Evolutionary conservation across 2,329 filamentous ascomycete species (phyloP).

Genomic region (Phaeosphaeriaceae sp.): DNA sequence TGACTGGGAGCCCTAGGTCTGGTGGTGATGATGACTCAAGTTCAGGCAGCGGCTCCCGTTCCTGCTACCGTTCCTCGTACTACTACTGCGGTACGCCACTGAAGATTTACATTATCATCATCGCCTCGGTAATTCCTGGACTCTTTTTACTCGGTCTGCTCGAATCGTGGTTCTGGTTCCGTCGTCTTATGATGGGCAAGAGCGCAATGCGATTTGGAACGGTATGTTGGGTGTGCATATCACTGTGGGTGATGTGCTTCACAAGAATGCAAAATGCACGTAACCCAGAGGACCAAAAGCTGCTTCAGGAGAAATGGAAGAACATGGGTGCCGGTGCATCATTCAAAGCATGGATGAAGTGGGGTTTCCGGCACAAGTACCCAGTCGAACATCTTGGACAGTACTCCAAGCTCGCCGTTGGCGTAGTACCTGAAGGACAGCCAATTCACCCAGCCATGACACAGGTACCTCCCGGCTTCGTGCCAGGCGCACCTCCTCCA

Average conservation of each 20-base stretch:
- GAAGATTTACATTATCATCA: conserved; percentile 36
- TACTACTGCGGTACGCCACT: conserved; percentile 24
- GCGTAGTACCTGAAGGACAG: conserved; percentile 35
- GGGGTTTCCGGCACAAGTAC: conserved; percentile 39
- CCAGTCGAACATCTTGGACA: conserved; percentile 39
- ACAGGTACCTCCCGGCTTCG: conserved; percentile 19
- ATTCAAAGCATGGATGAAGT: conserved; percentile 43
- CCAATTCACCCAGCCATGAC: conserved; percentile 31
- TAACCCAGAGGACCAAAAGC: conserved; percentile 37
- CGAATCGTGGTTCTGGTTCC: conserved; percentile 45
- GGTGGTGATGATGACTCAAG: conserved; percentile 7
- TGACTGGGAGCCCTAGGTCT: conserved; percentile 3
- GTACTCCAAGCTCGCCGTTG: conserved; percentile 35
- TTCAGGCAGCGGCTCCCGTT: conserved; percentile 5
- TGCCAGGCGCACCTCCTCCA: conserved; percentile 13
- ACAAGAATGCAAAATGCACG: conserved; percentile 40
- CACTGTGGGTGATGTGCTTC: conserved; percentile 39
- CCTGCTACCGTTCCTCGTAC: conserved; percentile 12
- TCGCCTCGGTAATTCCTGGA: conserved; percentile 32
- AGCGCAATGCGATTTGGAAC: conserved; percentile 41
- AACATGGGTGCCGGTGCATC: conserved; percentile 31
- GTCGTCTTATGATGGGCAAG: conserved; percentile 41
- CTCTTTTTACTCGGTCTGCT: conserved; percentile 42
- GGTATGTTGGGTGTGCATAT: conserved; percentile 38
- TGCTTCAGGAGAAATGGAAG: conserved; percentile 39